Evolutionary conservation across 2,329 filamentous ascomycete genomes (phyloP).

Genomic region (Beauveria sp.): DNA sequence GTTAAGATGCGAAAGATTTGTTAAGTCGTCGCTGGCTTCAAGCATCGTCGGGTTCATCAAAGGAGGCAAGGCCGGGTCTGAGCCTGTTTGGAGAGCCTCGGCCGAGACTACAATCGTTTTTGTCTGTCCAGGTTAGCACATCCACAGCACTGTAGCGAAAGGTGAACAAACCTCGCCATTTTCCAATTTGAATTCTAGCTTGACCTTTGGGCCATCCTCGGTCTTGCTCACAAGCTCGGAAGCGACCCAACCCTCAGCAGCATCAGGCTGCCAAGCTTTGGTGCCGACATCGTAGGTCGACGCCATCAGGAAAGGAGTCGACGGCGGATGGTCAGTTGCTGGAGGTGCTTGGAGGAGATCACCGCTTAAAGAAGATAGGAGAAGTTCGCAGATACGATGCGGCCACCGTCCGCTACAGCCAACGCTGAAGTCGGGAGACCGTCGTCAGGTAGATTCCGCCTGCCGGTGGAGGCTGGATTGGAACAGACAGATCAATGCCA

Average conservation of each 20-base stretch:
- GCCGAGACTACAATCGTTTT: slow-evolving; percentile 72
- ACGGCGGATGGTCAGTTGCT: background rate
- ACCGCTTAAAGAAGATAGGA: background rate
- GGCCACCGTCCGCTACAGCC: slow-evolving; percentile 2
- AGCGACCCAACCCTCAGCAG: slow-evolving; percentile 92
- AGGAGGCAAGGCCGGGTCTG: slow-evolving; percentile 73
- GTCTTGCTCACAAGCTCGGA: slow-evolving; percentile 87
- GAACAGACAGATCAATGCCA: background rate
- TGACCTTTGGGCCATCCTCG: slow-evolving; percentile 77
- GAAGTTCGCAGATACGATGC: background rate
- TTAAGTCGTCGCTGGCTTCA: slow-evolving; percentile 96
- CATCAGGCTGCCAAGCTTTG: slow-evolving; percentile 95
- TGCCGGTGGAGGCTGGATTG: background rate
- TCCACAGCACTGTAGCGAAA: background rate
- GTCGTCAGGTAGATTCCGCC: background rate
- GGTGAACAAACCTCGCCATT: slow-evolving; percentile 71
- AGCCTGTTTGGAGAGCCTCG: slow-evolving; percentile 68
- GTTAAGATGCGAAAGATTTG: slow-evolving; percentile 94
- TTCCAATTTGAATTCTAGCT: slow-evolving; percentile 78
- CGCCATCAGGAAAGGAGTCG: slow-evolving; percentile 58
- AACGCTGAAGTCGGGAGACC: background rate
- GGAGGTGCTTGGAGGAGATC: background rate
- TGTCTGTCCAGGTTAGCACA: slow-evolving; percentile 42
- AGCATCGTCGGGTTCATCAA: slow-evolving; percentile 98
- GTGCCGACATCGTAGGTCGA: slow-evolving; percentile 95